phyloP scores from a whole-genome alignment of 2,329 filamentous ascomycete genomes.

The Pyricularia pennisetigena region DNA sequence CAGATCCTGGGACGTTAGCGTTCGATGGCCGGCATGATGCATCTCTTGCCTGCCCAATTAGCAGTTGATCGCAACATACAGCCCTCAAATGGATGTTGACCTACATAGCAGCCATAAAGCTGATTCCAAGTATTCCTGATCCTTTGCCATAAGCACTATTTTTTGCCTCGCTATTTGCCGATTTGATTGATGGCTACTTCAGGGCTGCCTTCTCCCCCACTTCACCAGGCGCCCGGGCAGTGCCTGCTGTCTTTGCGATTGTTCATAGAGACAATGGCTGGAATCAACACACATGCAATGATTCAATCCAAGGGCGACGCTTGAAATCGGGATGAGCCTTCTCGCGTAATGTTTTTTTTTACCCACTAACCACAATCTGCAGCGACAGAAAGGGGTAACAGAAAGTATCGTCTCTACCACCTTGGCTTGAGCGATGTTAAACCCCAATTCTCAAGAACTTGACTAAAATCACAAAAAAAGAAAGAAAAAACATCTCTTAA shows the following conservation, averaged over 20 bases:
- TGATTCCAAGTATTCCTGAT: not conserved
- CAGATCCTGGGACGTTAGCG: not conserved
- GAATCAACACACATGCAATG: not conserved
- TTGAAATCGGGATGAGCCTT: not conserved
- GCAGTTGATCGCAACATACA: not conserved
- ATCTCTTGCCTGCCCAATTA: not conserved
- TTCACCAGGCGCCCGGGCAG: not conserved
- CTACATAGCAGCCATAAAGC: not conserved
- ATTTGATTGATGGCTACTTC: too few relatives aligned
- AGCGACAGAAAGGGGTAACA: not conserved
- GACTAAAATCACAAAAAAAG: not conserved
- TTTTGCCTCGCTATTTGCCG: not conserved
- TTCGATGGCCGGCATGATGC: not conserved
- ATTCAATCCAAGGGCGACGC: not conserved
- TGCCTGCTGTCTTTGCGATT: not conserved
- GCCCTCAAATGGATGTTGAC: not conserved
- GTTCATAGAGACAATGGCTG: not conserved
- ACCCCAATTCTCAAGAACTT: not conserved
- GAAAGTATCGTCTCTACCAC: not conserved
- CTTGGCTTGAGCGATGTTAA: not conserved
- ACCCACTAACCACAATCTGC: not conserved
- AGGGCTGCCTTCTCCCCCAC: not conserved
- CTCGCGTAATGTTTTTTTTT: not conserved
- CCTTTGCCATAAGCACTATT: not conserved
- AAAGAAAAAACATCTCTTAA: not conserved